Evolutionary conservation across 805 yeast species (phyloP), one percentile per base, ranked within the genome.

Genomic region (Candida takata): DNA sequence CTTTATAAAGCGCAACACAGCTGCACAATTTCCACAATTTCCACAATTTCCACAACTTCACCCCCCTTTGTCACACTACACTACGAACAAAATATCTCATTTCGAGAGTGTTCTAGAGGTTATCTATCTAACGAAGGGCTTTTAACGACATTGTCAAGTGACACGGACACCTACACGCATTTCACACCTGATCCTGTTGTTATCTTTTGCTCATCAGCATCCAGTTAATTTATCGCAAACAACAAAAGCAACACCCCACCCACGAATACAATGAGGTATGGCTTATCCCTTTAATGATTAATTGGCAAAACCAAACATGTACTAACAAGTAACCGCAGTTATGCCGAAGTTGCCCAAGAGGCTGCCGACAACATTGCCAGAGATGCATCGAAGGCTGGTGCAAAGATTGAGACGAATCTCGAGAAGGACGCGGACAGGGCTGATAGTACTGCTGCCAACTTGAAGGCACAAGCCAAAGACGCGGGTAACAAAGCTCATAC

Each of bases 301-400:
- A 7, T 2, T 7, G 23, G 7, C 23, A 20, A 20, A 8, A 20
- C 9, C 7, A 20, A 20, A 10, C 7, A 20, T 10, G 23, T 12
- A 34, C 38, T 36, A 35, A 30, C 34, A 24, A n/a, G 28, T 5
- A 12, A 4, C 8, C 17, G 14, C 25, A 40, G 50, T 15, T 38
- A 46, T 39, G 49, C 55, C 8, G 39, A 43, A 9, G 52, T 47
- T 11, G 49, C 44, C 17, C 44, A 32, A 16, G 40, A 50, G 31
- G 43, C 42, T 21, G 40, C 40, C 23, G 29, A 43, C 29, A 48
- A 41, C 18, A 42, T 37, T 13, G 37, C 46, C 18, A 42, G 42
- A 9, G 45, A 34, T 16, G 47, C 42, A 20, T 27, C 31, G 26
- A 42, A 42, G 26, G 45, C 37, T 12, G 41, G 42, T 13, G 36